Percentiles rank a stretch among this genome's conserved stretches.
phyloP scores from a whole-genome alignment of 1,284 basidiomycete genomes.

The Wolfiporia cocos region DNA sequence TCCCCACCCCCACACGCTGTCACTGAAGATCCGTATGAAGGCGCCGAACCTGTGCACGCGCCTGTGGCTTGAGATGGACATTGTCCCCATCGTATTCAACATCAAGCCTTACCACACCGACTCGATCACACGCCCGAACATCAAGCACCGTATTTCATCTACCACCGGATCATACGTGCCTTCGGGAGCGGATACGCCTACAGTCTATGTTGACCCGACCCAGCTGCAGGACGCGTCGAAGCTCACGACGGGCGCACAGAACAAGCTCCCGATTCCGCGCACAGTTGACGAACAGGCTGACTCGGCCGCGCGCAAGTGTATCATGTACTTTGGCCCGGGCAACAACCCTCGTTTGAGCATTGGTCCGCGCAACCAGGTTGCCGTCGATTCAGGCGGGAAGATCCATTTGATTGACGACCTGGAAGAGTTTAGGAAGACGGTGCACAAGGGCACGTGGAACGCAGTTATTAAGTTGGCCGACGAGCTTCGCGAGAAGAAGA shows the following conservation, averaged over 20 bases:
- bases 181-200: conserved; percentile 69
- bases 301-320: conserved; percentile 73
- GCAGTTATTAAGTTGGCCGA: conserved; percentile 73
- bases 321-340: conserved; percentile 75
- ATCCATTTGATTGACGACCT: conserved; percentile 77
- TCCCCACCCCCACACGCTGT: neutral
- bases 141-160: conserved; percentile 75
- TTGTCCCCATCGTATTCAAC: conserved; percentile 77
- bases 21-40: conserved; percentile 24
- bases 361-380: conserved; percentile 74
- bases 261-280: conserved; percentile 63
- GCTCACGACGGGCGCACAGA: conserved; percentile 37
- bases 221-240: conserved; percentile 39
- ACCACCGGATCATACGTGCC: conserved; percentile 69
- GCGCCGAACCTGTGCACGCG: conserved; percentile 72
- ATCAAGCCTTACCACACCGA: conserved; percentile 78
- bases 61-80: conserved; percentile 70
- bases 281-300: conserved; percentile 80
- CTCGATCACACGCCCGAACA: conserved; percentile 62
- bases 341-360: conserved; percentile 78
- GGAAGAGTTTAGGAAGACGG: conserved; percentile 62
- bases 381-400: conserved; percentile 73
- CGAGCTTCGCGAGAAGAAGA: conserved; percentile 75
- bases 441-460: conserved; percentile 65
- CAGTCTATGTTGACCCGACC: conserved; percentile 49